Evolutionary conservation across 345 rosid species (phyloP), one percentile per base, ranked within the genome.

Genomic region (Cardiospermum halicacabum): DNA sequence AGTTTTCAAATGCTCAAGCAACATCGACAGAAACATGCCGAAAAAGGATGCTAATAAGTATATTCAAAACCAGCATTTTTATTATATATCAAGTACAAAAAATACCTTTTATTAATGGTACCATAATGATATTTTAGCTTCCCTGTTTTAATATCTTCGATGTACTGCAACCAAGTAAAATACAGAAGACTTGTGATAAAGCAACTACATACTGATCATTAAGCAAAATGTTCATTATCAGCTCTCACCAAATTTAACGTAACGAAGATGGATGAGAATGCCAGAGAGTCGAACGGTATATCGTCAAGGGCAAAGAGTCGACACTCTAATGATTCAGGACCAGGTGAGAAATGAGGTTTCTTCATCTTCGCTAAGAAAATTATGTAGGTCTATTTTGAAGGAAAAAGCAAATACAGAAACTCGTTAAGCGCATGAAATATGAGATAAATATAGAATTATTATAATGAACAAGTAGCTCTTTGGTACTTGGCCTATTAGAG

Each of bases 321-420:
- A 36, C 97, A 94, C 71, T 94, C 99, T 42, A 81, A 76, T 58
- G 99, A 94, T 69, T 94, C 97, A 8, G 95, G 92, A 62, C 99
- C 99, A 10, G 97, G 96, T 39, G 92, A 81, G 53, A 94, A 89
- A 49, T 79, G 78, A 39, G 86, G 84, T 69, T 77, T 85, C 87
- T 81, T 92, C 82, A 94, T 64, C 84, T 84, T 91, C 4, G 97
- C 96, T 43, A 94, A 67, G 91, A 94, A 94, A 50, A 94, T 91
- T 74, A 94, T 50, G 62, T 94, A 94, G 11, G 92, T 91, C 99
- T 94, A 95, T 49, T 76, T 79, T 74, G 78, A 67, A 75, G 62
- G 65, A 65, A 72, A 32, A 48, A 58, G 37, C 7, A 15, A 54
- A 69, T 27, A 50, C 26, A 32, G 5, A 31, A 39, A 54, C 54